Conservation (phyloP, 2,329 filamentous ascomycete genomes). For the Cladosporium velox region DNA sequence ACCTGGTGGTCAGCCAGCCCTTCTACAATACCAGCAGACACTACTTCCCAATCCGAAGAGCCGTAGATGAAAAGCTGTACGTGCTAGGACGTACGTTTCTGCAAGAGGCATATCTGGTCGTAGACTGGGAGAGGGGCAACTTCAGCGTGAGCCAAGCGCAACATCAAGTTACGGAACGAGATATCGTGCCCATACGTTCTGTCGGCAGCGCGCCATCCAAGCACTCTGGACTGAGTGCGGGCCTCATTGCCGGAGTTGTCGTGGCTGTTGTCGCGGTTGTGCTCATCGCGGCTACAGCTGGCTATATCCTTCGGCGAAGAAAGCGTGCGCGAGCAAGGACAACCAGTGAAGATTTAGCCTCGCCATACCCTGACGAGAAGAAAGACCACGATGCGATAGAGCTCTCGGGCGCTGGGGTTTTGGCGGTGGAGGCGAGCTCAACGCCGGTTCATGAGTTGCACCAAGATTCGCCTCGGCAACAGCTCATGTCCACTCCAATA, state of each 20-base stretch:
- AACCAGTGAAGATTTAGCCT: not conserved
- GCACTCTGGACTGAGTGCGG: conserved; percentile 4
- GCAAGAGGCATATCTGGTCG: conserved; percentile 45
- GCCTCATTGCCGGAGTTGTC: conserved; percentile 16
- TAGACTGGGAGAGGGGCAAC: conserved; percentile 39
- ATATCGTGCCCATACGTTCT: conserved; percentile 7
- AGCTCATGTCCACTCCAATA: conserved; percentile 20
- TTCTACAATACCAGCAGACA: conserved; percentile 29
- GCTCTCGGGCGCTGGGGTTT: not conserved
- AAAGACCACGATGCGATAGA: not conserved
- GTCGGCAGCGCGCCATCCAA: not conserved
- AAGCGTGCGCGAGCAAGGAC: not conserved
- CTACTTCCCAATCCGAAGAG: conserved; percentile 45
- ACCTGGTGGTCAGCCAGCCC: conserved; percentile 32
- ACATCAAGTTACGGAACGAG: not conserved
- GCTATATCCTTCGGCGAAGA: conserved; percentile 8
- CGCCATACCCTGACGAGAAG: conserved; percentile 3
- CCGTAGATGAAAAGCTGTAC: conserved; percentile 42
- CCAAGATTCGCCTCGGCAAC: conserved; percentile 1
- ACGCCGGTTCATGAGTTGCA: conserved; percentile 9
- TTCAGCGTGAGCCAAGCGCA: conserved; percentile 28
- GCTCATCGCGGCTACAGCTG: not conserved
- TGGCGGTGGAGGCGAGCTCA: conserved; percentile 4
- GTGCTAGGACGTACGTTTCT: conserved; percentile 44
- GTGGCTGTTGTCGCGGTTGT: not conserved